Percentiles rank a stretch among this genome's conserved stretches.
Conservation (phyloP, 2,329 filamentous ascomycete species). For the Fusarium oxysporum region DNA sequence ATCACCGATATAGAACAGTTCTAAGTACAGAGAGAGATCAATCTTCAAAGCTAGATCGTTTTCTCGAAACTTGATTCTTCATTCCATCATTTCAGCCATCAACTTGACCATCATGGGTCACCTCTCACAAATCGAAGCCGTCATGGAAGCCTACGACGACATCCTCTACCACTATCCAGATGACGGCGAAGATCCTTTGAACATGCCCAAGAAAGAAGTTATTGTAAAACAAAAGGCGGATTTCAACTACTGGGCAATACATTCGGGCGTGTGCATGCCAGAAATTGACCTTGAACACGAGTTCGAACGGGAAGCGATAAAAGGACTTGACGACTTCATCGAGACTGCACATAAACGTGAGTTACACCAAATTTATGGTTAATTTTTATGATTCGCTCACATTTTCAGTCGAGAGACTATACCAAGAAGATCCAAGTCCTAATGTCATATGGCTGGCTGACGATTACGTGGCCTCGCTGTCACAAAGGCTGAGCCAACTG, state of each 20-base stretch:
- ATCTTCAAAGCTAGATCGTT: not conserved
- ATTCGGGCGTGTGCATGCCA: not conserved
- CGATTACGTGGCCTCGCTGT: not conserved
- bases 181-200: not conserved
- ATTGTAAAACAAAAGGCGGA: not conserved
- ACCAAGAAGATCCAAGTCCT: not conserved
- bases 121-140: not conserved
- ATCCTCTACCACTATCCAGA: not conserved
- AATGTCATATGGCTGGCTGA: not conserved
- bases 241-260: not conserved
- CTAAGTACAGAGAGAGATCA: not conserved
- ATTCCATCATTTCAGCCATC: not conserved
- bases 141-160: not conserved
- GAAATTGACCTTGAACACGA: not conserved
- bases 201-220: not conserved
- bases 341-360: not conserved
- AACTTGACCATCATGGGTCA: not conserved
- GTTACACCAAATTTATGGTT: not conserved
- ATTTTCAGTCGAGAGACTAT: not conserved
- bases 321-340: not conserved
- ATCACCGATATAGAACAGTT: not conserved
- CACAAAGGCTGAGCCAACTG: not conserved
- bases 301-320: not conserved
- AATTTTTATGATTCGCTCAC: not conserved
- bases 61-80: not conserved